Conservation (phyloP, 306 rosid genomes). For the Vicia villosa region DNA sequence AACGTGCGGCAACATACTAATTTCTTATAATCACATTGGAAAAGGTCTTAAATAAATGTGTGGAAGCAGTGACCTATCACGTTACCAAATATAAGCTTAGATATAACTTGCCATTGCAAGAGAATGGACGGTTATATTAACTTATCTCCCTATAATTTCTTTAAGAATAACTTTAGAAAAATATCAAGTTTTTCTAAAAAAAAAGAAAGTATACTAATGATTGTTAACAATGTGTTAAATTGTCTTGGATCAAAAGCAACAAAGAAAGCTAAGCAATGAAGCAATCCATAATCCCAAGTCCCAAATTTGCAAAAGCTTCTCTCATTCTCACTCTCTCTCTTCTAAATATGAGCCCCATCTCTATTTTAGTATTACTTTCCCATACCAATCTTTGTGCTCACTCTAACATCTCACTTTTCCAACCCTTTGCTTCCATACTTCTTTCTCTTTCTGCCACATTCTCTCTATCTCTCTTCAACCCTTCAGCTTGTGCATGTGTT, state of each 20-base stretch:
- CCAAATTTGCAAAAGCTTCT: neutral
- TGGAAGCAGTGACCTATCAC: no score
- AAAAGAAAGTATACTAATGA: no score
- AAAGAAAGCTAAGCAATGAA: conserved; percentile 8
- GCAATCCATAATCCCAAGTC: conserved; percentile 6
- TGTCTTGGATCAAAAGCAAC: conserved; percentile 19
- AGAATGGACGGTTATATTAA: neutral
- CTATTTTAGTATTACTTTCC: conserved; percentile 17
- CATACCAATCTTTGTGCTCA: conserved; percentile 18
- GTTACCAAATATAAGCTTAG: no score
- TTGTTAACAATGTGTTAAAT: neutral
- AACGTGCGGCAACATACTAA: no score
- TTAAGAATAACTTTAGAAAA: no score
- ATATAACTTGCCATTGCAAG: neutral
- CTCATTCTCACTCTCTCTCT: neutral
- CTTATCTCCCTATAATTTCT: neutral
- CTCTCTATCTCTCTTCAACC: neutral
- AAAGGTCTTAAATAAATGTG: no score
- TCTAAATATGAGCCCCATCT: neutral
- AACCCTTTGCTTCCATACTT: neutral
- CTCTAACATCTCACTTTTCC: conserved; percentile 15
- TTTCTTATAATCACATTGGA: no score
- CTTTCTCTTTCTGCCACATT: neutral
- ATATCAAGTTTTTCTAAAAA: no score
- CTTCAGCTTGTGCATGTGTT: neutral